Conservation (phyloP, 106 monocot species). For the Phalaenopsis aphrodite region DNA sequence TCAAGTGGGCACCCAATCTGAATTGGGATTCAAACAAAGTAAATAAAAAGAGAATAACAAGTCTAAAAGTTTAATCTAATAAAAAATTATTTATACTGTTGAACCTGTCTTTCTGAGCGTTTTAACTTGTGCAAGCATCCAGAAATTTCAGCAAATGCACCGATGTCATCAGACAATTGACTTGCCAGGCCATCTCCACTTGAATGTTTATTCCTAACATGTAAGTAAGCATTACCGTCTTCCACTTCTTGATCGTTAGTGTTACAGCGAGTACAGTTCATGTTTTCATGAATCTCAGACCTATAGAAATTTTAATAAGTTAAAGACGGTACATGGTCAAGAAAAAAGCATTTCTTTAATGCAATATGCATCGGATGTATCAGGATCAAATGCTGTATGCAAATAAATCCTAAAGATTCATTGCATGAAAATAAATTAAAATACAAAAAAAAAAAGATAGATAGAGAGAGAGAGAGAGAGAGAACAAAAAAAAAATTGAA, state of each 20-base stretch:
- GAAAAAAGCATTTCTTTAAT: background rate
- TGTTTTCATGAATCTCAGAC: constrained; percentile 92
- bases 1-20: constrained; percentile 90
- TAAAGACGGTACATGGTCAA: background rate
- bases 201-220: constrained; percentile 4
- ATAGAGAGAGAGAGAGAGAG: too few relatives aligned
- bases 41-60: constrained; percentile 6
- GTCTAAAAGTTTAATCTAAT: background rate
- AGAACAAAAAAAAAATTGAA: too few relatives aligned
- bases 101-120: constrained; percentile 68
- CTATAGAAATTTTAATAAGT: constrained; percentile 19
- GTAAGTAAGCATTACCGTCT: background rate
- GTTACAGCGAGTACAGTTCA: constrained; percentile 73
- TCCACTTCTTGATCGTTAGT: background rate
- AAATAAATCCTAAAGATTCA: too few relatives aligned
- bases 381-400: too few relatives aligned
- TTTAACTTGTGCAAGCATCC: constrained; percentile 71
- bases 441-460: too few relatives aligned
- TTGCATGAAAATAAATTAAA: too few relatives aligned
- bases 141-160: constrained; percentile 81
- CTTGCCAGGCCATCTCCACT: background rate
- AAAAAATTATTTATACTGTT: background rate
- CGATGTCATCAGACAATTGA: constrained; percentile 47
- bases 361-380: background rate
- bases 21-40: background rate